phyloP scores from a whole-genome alignment of 306 rosid species.

The Prinsepia uniflora region DNA sequence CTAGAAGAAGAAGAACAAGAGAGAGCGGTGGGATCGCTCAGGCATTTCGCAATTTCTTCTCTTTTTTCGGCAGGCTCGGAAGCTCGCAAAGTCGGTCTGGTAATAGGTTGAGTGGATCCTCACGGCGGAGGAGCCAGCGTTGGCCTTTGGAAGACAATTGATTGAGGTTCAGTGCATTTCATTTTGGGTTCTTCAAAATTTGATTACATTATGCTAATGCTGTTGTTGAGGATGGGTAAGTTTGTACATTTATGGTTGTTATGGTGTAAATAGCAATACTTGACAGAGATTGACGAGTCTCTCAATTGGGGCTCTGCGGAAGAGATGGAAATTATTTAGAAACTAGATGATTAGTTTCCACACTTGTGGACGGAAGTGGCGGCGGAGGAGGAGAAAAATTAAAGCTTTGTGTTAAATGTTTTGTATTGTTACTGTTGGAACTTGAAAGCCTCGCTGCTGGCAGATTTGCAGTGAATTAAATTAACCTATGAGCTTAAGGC shows the following conservation, averaged over 20 bases:
- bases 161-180: slow-evolving; percentile 24
- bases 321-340: slow-evolving; percentile 22
- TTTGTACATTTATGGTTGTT: slow-evolving; percentile 22
- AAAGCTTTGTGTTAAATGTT: slow-evolving; percentile 6
- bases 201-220: slow-evolving; percentile 14
- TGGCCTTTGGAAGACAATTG: slow-evolving; percentile 31
- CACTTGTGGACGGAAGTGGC: slow-evolving; percentile 13
- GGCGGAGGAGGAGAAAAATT: background rate
- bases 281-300: slow-evolving; percentile 23
- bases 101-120: slow-evolving; percentile 35
- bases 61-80: slow-evolving; percentile 46
- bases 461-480: background rate
- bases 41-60: slow-evolving; percentile 36
- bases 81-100: slow-evolving; percentile 39
- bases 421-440: background rate
- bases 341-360: slow-evolving; percentile 9
- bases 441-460: slow-evolving; percentile 1
- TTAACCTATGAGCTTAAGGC: background rate
- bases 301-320: slow-evolving; percentile 18
- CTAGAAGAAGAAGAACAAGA: slow-evolving; percentile 41
- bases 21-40: slow-evolving; percentile 47
- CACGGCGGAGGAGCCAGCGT: slow-evolving; percentile 34
- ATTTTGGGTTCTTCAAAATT: background rate
- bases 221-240: slow-evolving; percentile 11
- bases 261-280: slow-evolving; percentile 41